phyloP scores from a whole-genome alignment of 352 stramenopile genomes.

The Bremia lactucae region DNA sequence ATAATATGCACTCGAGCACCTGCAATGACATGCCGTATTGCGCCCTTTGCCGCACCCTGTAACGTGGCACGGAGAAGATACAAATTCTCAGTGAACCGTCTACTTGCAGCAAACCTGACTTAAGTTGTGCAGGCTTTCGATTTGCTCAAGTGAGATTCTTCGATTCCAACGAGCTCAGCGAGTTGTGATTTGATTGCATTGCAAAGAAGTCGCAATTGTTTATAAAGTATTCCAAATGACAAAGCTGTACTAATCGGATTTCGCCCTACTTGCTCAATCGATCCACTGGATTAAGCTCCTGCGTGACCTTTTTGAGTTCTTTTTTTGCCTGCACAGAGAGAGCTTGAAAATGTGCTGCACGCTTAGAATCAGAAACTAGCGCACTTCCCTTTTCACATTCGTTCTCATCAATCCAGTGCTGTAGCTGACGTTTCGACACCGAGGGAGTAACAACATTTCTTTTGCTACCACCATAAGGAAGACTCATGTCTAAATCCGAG shows the following conservation, averaged over 20 bases:
- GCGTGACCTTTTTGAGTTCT: slow-evolving; percentile 36
- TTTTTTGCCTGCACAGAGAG: slow-evolving; percentile 33
- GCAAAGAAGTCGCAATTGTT: slow-evolving; percentile 24
- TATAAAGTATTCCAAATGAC: slow-evolving; percentile 37
- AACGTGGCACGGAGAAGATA: slow-evolving; percentile 39
- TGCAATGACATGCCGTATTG: slow-evolving; percentile 52
- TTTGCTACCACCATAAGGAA: slow-evolving; percentile 21
- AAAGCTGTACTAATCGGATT: slow-evolving; percentile 21
- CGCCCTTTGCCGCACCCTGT: slow-evolving; percentile 34
- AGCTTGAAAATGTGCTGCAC: slow-evolving; percentile 25
- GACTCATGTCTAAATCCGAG: slow-evolving; percentile 73
- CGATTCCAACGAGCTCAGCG: slow-evolving; percentile 1
- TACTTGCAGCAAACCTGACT: slow-evolving; percentile 28
- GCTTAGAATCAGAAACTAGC: slow-evolving; percentile 5
- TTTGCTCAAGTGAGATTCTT: slow-evolving; percentile 5
- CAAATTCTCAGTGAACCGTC: slow-evolving; percentile 32
- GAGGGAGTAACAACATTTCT: slow-evolving; percentile 4
- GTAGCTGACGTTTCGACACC: slow-evolving; percentile 33
- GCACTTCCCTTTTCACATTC: slow-evolving; percentile 3
- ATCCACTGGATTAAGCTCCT: slow-evolving; percentile 24
- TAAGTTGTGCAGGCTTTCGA: slow-evolving; percentile 16
- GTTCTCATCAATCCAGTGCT: slow-evolving; percentile 28
- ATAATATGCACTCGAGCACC: slow-evolving; percentile 76
- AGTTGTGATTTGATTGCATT: slow-evolving; percentile 26
- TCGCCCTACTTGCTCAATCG: slow-evolving; percentile 20